Evolutionary conservation across 2,329 filamentous ascomycete genomes (phyloP).

Genomic region (Colletotrichum musae): DNA sequence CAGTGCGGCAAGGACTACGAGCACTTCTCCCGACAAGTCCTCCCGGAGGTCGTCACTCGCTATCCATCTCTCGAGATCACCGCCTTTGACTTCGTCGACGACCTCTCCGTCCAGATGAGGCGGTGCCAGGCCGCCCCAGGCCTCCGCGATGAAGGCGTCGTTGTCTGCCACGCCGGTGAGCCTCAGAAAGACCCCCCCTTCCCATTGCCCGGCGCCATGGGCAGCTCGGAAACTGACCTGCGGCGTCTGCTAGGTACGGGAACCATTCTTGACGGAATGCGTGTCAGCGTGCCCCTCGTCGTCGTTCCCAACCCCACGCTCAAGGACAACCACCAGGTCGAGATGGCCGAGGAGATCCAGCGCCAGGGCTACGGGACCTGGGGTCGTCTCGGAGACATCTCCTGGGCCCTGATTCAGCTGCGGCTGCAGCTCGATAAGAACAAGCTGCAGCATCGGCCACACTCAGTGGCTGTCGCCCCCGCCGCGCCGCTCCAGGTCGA

Average conservation of each 20-base stretch:
- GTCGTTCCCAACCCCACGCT: slow-evolving; percentile 89
- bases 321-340: slow-evolving; percentile 91
- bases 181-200: not conserved
- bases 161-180: slow-evolving; percentile 91
- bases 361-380: slow-evolving; percentile 80
- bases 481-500: slow-evolving; percentile 18
- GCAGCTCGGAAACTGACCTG: slow-evolving; percentile 7
- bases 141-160: slow-evolving; percentile 73
- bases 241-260: slow-evolving; percentile 77
- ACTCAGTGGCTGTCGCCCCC: slow-evolving; percentile 12
- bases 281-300: slow-evolving; percentile 81
- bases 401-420: slow-evolving; percentile 40
- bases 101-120: slow-evolving; percentile 72
- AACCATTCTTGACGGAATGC: slow-evolving; percentile 86
- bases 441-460: slow-evolving; percentile 32
- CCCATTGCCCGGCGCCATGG: not conserved
- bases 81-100: slow-evolving; percentile 77
- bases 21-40: slow-evolving; percentile 60
- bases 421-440: slow-evolving; percentile 36
- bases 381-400: slow-evolving; percentile 40
- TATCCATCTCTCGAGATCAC: slow-evolving; percentile 64
- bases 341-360: slow-evolving; percentile 84
- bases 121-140: slow-evolving; percentile 64
- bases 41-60: slow-evolving; percentile 41
- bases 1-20: slow-evolving; percentile 84